phyloP scores from a whole-genome alignment of 257 asterid genomes.

The Apocynum venetum region DNA sequence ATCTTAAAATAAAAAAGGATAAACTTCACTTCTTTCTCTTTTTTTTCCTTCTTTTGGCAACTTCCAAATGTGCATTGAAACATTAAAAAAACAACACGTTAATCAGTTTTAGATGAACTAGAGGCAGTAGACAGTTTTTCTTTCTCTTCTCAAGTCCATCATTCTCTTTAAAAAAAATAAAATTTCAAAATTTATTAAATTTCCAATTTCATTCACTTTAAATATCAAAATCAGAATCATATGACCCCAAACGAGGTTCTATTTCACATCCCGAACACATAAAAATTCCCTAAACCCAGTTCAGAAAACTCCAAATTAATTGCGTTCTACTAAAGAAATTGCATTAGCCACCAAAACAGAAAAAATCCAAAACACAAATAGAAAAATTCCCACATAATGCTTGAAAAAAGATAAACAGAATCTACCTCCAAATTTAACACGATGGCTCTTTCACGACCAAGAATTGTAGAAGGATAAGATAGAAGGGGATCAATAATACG shows the following conservation, averaged over 20 bases:
- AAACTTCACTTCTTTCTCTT: neutral
- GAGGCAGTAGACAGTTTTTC: neutral
- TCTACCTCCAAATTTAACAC: constrained; percentile 88
- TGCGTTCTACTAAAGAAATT: neutral
- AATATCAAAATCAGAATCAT: neutral
- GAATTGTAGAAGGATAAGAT: constrained; percentile 79
- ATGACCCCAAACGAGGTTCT: too few species aligned
- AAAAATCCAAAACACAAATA: neutral
- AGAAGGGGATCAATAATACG: constrained; percentile 81
- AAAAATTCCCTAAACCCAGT: neutral
- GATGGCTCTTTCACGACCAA: constrained; percentile 84
- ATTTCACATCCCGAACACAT: too few species aligned
- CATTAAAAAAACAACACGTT: neutral
- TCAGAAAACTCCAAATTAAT: neutral
- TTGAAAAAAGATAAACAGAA: neutral
- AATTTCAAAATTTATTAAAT: neutral
- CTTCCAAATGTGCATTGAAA: neutral
- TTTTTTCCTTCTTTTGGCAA: too few species aligned
- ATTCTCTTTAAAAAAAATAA: neutral
- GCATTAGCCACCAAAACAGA: neutral
- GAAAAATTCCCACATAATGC: neutral
- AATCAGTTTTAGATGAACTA: neutral
- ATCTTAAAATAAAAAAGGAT: neutral
- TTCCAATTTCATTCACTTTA: neutral
- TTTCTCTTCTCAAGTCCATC: neutral